Evolutionary conservation across 345 rosid genomes (phyloP), one percentile per base, ranked within the genome.

Genomic region (Populus alba): DNA sequence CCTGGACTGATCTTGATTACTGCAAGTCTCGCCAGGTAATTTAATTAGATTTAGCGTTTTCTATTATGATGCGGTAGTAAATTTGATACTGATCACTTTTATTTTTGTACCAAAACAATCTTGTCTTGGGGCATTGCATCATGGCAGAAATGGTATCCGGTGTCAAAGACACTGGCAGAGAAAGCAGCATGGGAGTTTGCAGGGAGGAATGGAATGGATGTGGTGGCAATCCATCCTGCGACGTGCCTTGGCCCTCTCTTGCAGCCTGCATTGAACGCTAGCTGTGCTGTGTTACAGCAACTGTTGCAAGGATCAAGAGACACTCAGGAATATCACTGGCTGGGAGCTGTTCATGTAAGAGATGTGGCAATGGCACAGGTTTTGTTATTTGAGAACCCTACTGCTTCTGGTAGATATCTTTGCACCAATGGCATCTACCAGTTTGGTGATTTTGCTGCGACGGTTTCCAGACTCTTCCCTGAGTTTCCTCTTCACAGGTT

Each of bases 141-240:
- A 29, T 68, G 81, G 33, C 87, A 90, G 90, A 92, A 92, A 83
- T 90, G 94, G 92, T 92, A 94, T 80, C 88, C 97, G 0, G 90
- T 92, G 29, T 91, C 97, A 0, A 94, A 92, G 86, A 89, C 97
- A 16, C 62, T 89, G 71, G 97, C 98, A 49, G 98, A 94, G 90
- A 90, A 86, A 88, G 90, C 86, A 0, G 94, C 95, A 43, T 89
- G 94, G 97, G 90, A 88, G 10, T 94, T 83, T 74, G 85, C 90
- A 0, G 90, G 86, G 87, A 81, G 85, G 84, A 85, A 91, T 63
- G 91, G 89, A 11, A 74, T 86, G 61, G 91, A 94, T 82, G 76
- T 92, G 16, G 97, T 91, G 13, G 86, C 92, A 0, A 90, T 94
- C 73, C 89, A 89, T 81, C 98, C 98, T 27, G 86, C 83, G 7